Base-by-base conservation (phyloP, 2,329 filamentous ascomycete species). In the Lachnellula cervina region DNA sequence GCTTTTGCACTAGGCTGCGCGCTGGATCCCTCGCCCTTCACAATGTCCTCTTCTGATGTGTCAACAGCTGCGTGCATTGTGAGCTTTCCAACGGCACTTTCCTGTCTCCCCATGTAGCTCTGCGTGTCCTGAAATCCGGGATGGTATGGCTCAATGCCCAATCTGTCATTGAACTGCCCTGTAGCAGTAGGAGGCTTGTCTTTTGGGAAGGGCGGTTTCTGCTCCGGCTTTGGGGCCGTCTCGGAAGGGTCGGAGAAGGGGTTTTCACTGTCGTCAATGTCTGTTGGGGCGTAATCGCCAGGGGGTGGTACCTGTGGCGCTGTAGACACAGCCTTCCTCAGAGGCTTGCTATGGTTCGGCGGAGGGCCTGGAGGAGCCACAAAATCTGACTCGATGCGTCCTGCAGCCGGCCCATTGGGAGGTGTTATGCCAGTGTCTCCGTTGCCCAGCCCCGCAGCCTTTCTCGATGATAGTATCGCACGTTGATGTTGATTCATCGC, bases 401-500 rank as follows among this genome's bases (percentile, higher is more conserved):
- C 16, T 51, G 66, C 62, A 32, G 28, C 9, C 28, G 28, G 28
- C 28, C 28, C 28, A 32, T 13, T 32, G 28, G 28, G 28, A 37
- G 64, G 65, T 35, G 62, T 61, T 23, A 43, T 23, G 32, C 51
- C 50, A 47, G 44, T 25, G 5, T 47, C 46, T 45, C 59, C 57
- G 37, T 57, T 62, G 54, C 68, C 70, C 5, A 76, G 46, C 11
- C 79, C 79, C 4, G 80, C 70, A 38, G 78, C 74, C 66, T 85
- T 86, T 59, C 80, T 75, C 2, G 83, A 82, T 56, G 78, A 79
- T n/a, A 87, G 73, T 42, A 95, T 76, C 9, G 90, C 87, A 53
- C 91, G 84, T 71, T 96, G 90, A 71, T 97, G 90, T 68, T 90
- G 86, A 61, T 85, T 94, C 42, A 93, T 78, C 0, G 92, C 87